phyloP scores from a whole-genome alignment of 768 basidiomycete species.

The Rhizopogon vinicolor region DNA sequence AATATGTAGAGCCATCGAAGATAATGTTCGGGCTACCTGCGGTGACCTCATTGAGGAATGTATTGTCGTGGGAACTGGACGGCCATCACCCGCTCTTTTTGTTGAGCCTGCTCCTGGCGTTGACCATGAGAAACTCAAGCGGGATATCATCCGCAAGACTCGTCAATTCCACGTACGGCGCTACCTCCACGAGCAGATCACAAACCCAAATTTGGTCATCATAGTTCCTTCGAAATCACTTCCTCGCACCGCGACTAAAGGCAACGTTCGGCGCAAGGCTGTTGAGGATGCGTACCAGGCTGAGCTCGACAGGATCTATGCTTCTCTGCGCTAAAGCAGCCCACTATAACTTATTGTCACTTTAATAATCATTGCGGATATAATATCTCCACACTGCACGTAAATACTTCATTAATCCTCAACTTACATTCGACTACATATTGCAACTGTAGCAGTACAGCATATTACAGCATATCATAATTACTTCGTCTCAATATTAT shows the following conservation, averaged over 20 bases:
- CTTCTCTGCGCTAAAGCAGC: slow-evolving; percentile 15
- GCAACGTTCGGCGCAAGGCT: slow-evolving; percentile 73
- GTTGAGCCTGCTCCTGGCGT: slow-evolving; percentile 56
- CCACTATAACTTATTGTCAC: background rate
- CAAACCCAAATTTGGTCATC: slow-evolving; percentile 57
- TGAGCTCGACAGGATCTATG: slow-evolving; percentile 57
- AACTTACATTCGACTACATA: background rate
- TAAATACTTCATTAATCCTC: background rate
- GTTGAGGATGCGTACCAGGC: slow-evolving; percentile 63
- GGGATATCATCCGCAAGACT: slow-evolving; percentile 69
- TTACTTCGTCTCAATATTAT: background rate
- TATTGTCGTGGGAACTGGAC: slow-evolving; percentile 71
- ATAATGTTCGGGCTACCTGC: slow-evolving; percentile 66
- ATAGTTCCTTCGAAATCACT: slow-evolving; percentile 62
- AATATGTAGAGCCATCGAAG: slow-evolving; percentile 60
- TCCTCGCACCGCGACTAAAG: slow-evolving; percentile 77
- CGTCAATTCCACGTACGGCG: slow-evolving; percentile 69
- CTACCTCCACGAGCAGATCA: slow-evolving; percentile 78
- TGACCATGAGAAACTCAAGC: slow-evolving; percentile 56
- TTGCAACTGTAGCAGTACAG: background rate
- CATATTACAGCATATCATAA: background rate
- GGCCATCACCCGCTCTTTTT: slow-evolving; percentile 74
- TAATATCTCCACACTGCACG: slow-evolving; percentile 10
- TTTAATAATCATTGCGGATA: slow-evolving; percentile 1
- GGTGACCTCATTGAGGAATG: slow-evolving; percentile 63